Percentiles rank a stretch among this genome's conserved stretches.
Evolutionary conservation across 148 eudicot species (phyloP).

Genomic region (Camellia lanceoleosa): DNA sequence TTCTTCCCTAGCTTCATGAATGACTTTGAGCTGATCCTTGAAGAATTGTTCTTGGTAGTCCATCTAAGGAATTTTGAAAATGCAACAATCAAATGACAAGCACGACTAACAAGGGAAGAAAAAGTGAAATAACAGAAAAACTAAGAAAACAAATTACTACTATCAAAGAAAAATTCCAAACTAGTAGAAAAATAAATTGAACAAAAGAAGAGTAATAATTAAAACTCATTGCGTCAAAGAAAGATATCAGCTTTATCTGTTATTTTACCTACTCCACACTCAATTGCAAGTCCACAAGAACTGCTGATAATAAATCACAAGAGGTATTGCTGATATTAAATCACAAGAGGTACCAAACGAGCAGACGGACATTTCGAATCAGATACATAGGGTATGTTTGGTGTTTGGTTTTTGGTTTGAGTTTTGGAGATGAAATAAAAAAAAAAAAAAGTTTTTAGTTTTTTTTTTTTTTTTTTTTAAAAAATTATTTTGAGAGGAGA

Average conservation of each 20-base stretch:
- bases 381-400: no score
- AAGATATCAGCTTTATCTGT: not conserved
- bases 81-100: not conserved
- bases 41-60: slow-evolving; percentile 60
- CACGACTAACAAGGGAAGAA: not conserved
- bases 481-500: no score
- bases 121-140: not conserved
- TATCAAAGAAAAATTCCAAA: not conserved
- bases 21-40: slow-evolving; percentile 48
- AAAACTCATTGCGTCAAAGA: not conserved
- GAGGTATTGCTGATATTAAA: not conserved
- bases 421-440: no score
- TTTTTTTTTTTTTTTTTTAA: no score
- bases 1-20: slow-evolving; percentile 44
- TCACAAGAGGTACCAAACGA: not conserved
- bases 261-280: not conserved
- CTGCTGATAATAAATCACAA: not conserved
- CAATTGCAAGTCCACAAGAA: slow-evolving; percentile 7
- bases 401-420: no score
- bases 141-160: not conserved
- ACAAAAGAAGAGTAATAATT: no score
- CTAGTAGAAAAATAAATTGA: not conserved
- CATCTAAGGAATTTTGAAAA: slow-evolving; percentile 39
- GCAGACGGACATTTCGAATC: not conserved
- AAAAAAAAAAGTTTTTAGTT: no score